Evolutionary conservation across 306 rosid genomes (phyloP).

Genomic region (Pachyrhizus erosus): DNA sequence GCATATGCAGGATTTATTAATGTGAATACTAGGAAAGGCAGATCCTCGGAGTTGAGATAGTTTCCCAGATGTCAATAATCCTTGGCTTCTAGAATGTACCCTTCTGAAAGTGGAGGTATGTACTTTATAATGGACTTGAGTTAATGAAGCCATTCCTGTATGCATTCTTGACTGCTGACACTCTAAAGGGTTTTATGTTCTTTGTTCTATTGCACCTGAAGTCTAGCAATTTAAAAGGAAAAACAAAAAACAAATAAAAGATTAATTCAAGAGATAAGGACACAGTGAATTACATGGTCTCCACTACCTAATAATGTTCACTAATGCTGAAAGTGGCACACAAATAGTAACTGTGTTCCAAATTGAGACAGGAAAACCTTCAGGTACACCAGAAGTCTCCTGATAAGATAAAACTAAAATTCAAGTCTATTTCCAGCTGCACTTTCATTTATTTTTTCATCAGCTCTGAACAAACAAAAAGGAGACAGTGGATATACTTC

Average conservation of each 20-base stretch:
- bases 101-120: conserved; percentile 40
- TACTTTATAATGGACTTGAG: conserved; percentile 41
- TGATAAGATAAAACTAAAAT: conserved; percentile 11
- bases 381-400: neutral
- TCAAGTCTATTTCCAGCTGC: conserved; percentile 5
- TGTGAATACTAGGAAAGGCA: conserved; percentile 41
- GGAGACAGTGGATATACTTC: neutral
- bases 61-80: conserved; percentile 50
- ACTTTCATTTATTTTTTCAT: conserved; percentile 9
- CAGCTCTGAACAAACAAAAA: neutral
- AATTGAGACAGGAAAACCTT: conserved; percentile 19
- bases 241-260: neutral
- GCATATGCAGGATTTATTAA: conserved; percentile 52
- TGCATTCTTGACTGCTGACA: conserved; percentile 40
- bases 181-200: conserved; percentile 1
- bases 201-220: conserved; percentile 41
- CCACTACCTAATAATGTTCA: neutral
- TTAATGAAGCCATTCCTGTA: conserved; percentile 56
- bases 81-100: conserved; percentile 42
- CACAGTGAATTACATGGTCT: conserved; percentile 7
- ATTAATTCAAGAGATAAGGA: neutral
- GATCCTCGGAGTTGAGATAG: conserved; percentile 41
- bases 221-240: conserved; percentile 5
- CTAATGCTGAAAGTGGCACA: neutral
- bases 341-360: neutral